A percentile compares a stretch with the other conserved stretches of the same genome.
Conservation (phyloP, 2,329 filamentous ascomycete genomes). For the Salinomyces thailandicus region DNA sequence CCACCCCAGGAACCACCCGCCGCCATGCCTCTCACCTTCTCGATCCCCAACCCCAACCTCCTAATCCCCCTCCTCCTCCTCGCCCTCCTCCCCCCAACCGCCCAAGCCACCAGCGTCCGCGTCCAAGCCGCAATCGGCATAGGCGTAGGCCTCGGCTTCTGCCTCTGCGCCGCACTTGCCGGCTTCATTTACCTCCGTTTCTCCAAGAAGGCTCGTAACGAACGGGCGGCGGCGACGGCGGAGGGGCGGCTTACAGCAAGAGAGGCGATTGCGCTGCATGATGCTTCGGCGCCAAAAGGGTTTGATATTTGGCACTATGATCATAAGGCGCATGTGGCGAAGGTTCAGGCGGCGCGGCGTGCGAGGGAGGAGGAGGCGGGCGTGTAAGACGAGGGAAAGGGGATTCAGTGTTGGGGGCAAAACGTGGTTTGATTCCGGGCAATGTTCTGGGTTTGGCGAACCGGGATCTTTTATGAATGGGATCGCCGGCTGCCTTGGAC, state of each 20-base stretch:
- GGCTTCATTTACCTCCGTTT: neutral
- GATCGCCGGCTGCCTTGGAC: too few species aligned
- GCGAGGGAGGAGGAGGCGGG: neutral
- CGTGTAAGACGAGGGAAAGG: neutral
- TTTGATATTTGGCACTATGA: conserved; percentile 1
- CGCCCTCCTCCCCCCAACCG: too few species aligned
- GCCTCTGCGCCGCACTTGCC: neutral
- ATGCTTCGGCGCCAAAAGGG: neutral
- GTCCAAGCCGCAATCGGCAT: neutral
- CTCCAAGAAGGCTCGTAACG: neutral
- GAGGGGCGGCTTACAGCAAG: neutral
- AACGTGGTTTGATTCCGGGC: too few species aligned
- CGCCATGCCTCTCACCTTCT: neutral
- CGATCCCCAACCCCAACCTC: neutral
- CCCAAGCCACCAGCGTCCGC: neutral
- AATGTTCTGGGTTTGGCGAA: too few species aligned
- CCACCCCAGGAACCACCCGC: neutral
- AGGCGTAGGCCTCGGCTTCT: neutral
- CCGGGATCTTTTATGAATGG: too few species aligned
- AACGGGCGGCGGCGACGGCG: neutral
- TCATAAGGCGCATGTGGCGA: neutral
- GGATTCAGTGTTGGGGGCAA: too few species aligned
- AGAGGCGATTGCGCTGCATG: neutral
- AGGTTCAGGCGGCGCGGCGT: neutral
- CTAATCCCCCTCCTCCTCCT: neutral